A percentile compares a stretch with the other conserved stretches of the same genome.
Evolutionary conservation across 805 yeast genomes (phyloP).

Genomic region (Ogataea polymorpha): DNA sequence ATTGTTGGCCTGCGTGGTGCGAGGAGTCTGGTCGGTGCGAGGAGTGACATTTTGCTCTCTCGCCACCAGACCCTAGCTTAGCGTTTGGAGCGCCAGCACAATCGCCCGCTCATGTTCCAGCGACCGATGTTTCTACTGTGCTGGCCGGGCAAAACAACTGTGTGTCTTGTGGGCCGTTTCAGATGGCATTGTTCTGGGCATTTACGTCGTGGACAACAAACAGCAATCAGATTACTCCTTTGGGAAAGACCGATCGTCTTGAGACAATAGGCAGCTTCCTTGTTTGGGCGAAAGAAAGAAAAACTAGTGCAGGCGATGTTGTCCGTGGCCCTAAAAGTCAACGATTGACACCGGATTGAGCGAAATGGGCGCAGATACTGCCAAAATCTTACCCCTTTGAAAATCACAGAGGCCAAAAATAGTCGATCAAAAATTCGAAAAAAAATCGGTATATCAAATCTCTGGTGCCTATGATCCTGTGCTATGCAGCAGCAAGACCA

Average conservation of each 20-base stretch:
- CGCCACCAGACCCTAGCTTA: no score
- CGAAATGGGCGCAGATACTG: constrained; percentile 1
- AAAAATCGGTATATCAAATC: background rate
- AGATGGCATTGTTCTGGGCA: background rate
- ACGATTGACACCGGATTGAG: constrained; percentile 1
- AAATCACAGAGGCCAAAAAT: constrained; percentile 1
- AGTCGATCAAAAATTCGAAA: background rate
- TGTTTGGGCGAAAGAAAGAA: background rate
- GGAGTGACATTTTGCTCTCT: background rate
- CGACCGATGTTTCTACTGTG: no score
- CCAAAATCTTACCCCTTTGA: constrained; percentile 5
- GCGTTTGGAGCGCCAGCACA: no score
- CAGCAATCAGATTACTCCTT: constrained; percentile 1
- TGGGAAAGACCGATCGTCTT: constrained; percentile 1
- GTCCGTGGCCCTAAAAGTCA: background rate
- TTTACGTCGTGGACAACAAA: background rate
- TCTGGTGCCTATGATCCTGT: constrained; percentile 7
- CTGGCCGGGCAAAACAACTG: background rate
- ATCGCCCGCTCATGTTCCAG: no score
- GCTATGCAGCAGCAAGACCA: constrained; percentile 9
- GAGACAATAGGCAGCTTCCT: constrained; percentile 2
- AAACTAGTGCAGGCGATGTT: constrained; percentile 3
- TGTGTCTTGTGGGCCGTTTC: background rate
- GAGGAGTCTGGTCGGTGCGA: background rate
- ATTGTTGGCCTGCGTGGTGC: constrained; percentile 6